Evolutionary conservation across 2,329 filamentous ascomycete genomes (phyloP).

Genomic region (Leptographium flavum): DNA sequence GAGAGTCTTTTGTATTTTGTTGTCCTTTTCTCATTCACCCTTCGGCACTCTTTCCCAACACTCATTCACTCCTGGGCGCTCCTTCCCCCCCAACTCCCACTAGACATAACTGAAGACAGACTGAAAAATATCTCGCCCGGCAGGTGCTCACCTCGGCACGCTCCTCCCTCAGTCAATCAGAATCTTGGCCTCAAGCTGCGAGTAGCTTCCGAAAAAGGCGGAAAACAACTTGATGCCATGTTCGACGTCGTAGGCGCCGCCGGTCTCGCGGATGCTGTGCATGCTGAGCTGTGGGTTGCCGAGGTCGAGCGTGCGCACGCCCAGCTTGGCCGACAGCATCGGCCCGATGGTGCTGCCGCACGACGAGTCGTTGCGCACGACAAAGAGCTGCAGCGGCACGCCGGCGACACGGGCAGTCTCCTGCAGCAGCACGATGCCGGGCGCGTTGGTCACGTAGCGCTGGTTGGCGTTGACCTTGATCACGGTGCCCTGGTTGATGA

Average conservation of each 20-base stretch:
- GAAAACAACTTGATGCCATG: constrained; percentile 77
- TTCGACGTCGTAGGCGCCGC: constrained; percentile 75
- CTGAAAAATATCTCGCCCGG: no score
- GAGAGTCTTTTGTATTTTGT: no score
- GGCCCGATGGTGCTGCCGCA: constrained; percentile 96
- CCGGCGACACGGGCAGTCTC: constrained; percentile 62
- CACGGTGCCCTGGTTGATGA: constrained; percentile 92
- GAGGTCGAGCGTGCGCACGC: constrained; percentile 77
- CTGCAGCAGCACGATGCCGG: constrained; percentile 83
- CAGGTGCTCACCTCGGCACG: no score
- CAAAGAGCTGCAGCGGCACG: constrained; percentile 88
- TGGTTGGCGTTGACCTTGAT: constrained; percentile 98
- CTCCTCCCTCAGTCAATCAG: constrained; percentile 45
- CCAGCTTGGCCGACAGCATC: constrained; percentile 81
- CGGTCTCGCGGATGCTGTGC: constrained; percentile 93
- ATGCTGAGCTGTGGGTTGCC: constrained; percentile 92
- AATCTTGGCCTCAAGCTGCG: constrained; percentile 69
- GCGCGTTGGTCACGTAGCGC: constrained; percentile 90
- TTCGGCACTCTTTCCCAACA: no score
- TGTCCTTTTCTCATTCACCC: no score
- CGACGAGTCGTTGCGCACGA: constrained; percentile 86
- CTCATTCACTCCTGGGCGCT: no score
- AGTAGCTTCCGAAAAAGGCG: constrained; percentile 75
- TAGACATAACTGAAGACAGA: no score
- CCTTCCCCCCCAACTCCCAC: no score